Evolutionary conservation across 371 early-diverging fungal species (phyloP).

Genomic region (Mortierella sp.): DNA sequence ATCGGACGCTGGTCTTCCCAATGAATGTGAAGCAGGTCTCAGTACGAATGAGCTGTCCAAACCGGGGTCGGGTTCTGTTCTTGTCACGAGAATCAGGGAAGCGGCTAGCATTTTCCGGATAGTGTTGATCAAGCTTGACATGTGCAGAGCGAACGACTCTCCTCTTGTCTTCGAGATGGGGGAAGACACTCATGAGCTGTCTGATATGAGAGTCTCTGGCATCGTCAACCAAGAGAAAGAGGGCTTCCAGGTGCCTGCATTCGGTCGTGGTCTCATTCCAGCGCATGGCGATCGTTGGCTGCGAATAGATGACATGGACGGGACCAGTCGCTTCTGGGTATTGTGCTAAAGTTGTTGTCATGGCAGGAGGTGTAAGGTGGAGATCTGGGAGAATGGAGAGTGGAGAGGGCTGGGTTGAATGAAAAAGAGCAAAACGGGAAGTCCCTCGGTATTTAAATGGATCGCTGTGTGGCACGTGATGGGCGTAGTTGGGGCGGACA

Average conservation of each 20-base stretch:
- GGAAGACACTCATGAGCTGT: slow-evolving; percentile 11
- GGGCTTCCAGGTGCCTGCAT: slow-evolving; percentile 22
- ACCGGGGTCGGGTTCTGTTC: slow-evolving; percentile 5
- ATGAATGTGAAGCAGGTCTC: slow-evolving; percentile 14
- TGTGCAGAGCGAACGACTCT: slow-evolving; percentile 27
- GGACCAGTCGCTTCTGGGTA: no score
- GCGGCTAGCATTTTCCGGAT: neutral
- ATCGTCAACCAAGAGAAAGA: slow-evolving; percentile 33
- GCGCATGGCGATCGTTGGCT: slow-evolving; percentile 16
- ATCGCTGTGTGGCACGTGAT: no score
- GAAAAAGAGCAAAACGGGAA: no score
- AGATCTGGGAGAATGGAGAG: no score
- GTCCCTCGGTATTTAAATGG: no score
- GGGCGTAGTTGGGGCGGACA: no score
- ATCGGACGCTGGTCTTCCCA: slow-evolving; percentile 22
- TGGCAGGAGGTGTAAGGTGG: no score
- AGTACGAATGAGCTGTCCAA: slow-evolving; percentile 4
- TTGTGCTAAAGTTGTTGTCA: no score
- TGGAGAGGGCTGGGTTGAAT: no score
- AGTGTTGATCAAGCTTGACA: slow-evolving; percentile 14
- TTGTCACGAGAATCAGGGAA: neutral
- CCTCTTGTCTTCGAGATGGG: slow-evolving; percentile 6
- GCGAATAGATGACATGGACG: slow-evolving; percentile 15
- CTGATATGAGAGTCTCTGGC: slow-evolving; percentile 14
- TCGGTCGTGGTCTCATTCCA: slow-evolving; percentile 39